Conservation (phyloP, 2,329 filamentous ascomycete species). For the Tolypocladium endophyticum region DNA sequence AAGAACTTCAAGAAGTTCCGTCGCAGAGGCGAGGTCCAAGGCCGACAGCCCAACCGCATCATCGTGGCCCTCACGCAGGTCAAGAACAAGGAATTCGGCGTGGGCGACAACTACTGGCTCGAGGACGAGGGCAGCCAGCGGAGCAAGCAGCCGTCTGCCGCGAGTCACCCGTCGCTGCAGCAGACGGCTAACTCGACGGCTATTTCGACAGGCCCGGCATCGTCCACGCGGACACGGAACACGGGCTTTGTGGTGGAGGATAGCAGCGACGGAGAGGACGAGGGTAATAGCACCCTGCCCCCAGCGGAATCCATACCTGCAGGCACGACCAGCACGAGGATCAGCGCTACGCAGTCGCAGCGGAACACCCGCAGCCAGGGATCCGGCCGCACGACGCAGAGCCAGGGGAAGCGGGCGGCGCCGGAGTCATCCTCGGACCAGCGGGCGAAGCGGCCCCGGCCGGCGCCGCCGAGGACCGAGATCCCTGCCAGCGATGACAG, state of each 20-base stretch:
- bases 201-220: slow-evolving; percentile 2
- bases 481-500: slow-evolving; percentile 34
- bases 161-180: slow-evolving; percentile 10
- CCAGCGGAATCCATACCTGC: slow-evolving; percentile 5
- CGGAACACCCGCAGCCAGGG: slow-evolving; percentile 16
- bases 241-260: slow-evolving; percentile 21
- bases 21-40: slow-evolving; percentile 38
- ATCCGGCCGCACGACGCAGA: slow-evolving; percentile 8
- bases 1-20: slow-evolving; percentile 94
- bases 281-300: slow-evolving; percentile 4
- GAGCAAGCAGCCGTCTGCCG: slow-evolving; percentile 11
- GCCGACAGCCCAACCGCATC: slow-evolving; percentile 34
- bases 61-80: slow-evolving; percentile 66
- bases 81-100: slow-evolving; percentile 58
- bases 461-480: slow-evolving; percentile 22
- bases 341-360: slow-evolving; percentile 17
- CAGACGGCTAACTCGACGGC: slow-evolving; percentile 1
- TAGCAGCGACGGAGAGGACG: slow-evolving; percentile 23
- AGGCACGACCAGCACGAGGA: slow-evolving; percentile 12
- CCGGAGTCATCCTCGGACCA: slow-evolving; percentile 16
- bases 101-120: slow-evolving; percentile 70
- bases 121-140: slow-evolving; percentile 33
- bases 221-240: slow-evolving; percentile 9
- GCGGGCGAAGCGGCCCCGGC: slow-evolving; percentile 20
- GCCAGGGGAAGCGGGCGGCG: slow-evolving; percentile 22